Conservation (phyloP, 2,329 filamentous ascomycete species). For the Xylaria sp. region DNA sequence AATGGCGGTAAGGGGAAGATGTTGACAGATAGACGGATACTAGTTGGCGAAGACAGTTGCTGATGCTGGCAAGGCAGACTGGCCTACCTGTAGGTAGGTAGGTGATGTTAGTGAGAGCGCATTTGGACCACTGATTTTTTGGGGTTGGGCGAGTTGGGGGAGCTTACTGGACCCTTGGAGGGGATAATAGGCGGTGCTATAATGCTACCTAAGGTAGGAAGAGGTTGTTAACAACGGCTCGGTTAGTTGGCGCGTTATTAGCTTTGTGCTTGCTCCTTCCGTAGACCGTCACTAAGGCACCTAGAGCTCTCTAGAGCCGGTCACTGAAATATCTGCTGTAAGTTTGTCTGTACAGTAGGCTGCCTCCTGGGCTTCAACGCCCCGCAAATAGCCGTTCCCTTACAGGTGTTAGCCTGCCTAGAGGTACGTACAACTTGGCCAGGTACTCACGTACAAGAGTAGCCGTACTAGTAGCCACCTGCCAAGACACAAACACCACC, state of each 20-base stretch:
- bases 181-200: not conserved
- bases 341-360: not conserved
- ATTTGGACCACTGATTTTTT: constrained; percentile 19
- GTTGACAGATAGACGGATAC: not conserved
- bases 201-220: constrained; percentile 3
- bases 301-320: too few relatives aligned
- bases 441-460: too few relatives aligned
- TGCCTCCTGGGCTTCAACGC: constrained; percentile 3
- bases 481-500: too few relatives aligned
- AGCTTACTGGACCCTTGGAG: not conserved
- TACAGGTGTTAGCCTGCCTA: constrained; percentile 13
- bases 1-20: not conserved
- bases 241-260: not conserved
- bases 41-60: constrained; percentile 1
- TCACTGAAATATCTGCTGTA: too few relatives aligned
- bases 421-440: too few relatives aligned
- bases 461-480: too few relatives aligned
- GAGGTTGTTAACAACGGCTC: constrained; percentile 1
- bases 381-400: constrained; percentile 31
- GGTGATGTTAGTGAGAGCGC: not conserved
- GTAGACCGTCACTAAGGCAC: too few relatives aligned
- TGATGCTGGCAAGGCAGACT: constrained; percentile 18
- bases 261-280: too few relatives aligned
- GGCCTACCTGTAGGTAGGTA: not conserved
- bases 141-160: too few relatives aligned